Conservation (phyloP, 2,329 filamentous ascomycete genomes). For the Fusarium longipes region DNA sequence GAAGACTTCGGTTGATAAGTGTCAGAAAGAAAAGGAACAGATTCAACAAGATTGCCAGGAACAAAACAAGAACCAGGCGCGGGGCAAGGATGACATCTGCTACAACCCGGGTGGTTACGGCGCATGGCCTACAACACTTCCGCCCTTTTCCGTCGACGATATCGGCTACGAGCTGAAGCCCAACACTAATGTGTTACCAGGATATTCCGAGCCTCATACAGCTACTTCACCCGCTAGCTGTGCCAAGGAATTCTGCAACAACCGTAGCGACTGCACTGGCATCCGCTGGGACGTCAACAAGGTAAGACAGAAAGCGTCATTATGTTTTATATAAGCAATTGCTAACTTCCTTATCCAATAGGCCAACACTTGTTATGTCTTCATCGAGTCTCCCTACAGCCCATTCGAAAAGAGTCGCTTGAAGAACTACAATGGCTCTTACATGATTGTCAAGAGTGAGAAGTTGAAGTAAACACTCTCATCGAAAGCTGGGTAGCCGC, state of each 20-base stretch:
- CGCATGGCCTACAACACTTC: not conserved
- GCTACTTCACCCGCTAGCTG: not conserved
- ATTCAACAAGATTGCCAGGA: not conserved
- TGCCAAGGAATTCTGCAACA: not conserved
- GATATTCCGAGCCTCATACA: not conserved
- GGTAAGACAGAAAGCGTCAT: not conserved
- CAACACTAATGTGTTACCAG: not conserved
- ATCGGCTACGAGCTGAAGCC: not conserved
- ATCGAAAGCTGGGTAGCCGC: not conserved
- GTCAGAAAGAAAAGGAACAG: not conserved
- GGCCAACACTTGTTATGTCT: not conserved
- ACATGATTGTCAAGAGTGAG: not conserved
- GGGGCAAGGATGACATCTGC: constrained; percentile 2
- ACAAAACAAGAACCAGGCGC: not conserved
- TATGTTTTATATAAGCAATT: not conserved
- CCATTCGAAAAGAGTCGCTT: not conserved
- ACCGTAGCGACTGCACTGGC: not conserved
- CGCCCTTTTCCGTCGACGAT: not conserved
- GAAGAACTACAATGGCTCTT: not conserved
- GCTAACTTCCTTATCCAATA: not conserved
- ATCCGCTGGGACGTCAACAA: not conserved
- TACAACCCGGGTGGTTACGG: not conserved
- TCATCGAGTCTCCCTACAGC: not conserved
- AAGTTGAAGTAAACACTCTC: not conserved
- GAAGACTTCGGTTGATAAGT: not conserved